Evolutionary conservation across 192 early-diverging fungal genomes (phyloP).

Genomic region (Umbelopsis sp.): DNA sequence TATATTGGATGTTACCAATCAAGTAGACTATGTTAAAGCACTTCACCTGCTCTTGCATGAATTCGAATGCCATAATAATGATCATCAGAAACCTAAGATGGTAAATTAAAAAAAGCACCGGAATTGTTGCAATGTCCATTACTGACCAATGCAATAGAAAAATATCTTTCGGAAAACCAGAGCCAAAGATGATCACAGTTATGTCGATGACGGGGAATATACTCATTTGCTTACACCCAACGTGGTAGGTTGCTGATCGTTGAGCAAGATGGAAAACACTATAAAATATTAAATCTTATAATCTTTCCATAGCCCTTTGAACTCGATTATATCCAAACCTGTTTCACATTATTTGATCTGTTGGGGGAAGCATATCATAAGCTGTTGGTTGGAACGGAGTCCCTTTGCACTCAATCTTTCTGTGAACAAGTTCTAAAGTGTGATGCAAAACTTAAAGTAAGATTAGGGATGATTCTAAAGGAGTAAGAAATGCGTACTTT

Average conservation of each 20-base stretch:
- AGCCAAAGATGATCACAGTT: constrained; percentile 42
- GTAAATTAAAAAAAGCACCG: constrained; percentile 21
- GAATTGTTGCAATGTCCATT: neutral
- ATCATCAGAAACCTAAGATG: constrained; percentile 50
- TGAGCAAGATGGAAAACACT: neutral
- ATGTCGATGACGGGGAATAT: constrained; percentile 43
- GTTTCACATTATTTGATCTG: constrained; percentile 68
- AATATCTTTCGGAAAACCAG: constrained; percentile 53
- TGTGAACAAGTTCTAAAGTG: constrained; percentile 68
- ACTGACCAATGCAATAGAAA: constrained; percentile 33
- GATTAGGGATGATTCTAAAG: neutral
- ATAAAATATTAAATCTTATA: constrained; percentile 6
- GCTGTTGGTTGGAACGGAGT: constrained; percentile 33
- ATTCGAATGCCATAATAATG: constrained; percentile 54
- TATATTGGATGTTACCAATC: constrained; percentile 64
- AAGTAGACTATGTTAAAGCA: constrained; percentile 66
- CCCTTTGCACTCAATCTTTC: constrained; percentile 48
- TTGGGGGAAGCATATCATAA: constrained; percentile 62
- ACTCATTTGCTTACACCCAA: constrained; percentile 44
- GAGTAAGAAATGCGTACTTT: neutral
- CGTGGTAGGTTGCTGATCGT: constrained; percentile 35
- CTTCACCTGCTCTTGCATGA: constrained; percentile 63
- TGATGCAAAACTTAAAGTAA: constrained; percentile 64
- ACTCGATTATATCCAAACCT: constrained; percentile 68
- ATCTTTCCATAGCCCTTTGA: constrained; percentile 56